These are phyloP conservation scores for Colletotrichum theobromicola DNA, from an alignment of 2,329 filamentous ascomycete species.

Conservation along the genomic window DNA sequence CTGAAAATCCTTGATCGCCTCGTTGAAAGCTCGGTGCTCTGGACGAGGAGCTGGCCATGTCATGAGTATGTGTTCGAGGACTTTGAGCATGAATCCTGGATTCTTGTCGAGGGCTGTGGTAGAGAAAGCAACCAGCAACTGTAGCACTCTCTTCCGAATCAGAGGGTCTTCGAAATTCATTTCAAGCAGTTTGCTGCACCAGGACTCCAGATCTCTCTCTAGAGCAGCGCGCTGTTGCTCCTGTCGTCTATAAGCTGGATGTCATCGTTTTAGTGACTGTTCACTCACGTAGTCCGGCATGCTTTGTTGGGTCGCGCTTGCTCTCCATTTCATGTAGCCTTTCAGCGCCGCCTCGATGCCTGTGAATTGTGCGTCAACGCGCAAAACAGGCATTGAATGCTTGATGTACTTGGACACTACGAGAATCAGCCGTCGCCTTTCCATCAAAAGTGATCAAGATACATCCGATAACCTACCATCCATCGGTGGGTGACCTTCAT, in stretches of 20 bases:
- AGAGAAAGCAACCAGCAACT: conserved; percentile 84
- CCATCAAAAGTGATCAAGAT: neutral
- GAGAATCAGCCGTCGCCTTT: neutral
- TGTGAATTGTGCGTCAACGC: conserved; percentile 87
- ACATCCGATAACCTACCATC: conserved; percentile 53
- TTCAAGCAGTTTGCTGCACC: conserved; percentile 74
- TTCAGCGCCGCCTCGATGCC: conserved; percentile 89
- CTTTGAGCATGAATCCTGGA: conserved; percentile 82
- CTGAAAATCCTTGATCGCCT: conserved; percentile 89
- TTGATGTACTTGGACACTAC: conserved; percentile 67
- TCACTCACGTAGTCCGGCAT: conserved; percentile 20
- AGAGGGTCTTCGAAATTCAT: conserved; percentile 83
- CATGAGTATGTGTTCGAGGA: conserved; percentile 89
- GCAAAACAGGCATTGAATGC: conserved; percentile 73
- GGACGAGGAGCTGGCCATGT: conserved; percentile 78
- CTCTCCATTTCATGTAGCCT: conserved; percentile 83
- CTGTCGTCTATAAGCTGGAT: conserved; percentile 22
- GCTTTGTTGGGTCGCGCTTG: conserved; percentile 21
- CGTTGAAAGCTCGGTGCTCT: conserved; percentile 76
- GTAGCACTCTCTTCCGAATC: conserved; percentile 80
- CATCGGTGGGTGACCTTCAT: conserved; percentile 72
- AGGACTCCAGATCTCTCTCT: conserved; percentile 69
- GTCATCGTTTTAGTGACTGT: neutral
- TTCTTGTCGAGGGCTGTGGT: conserved; percentile 80
- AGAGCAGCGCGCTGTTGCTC: conserved; percentile 61